Evolutionary conservation across 2,329 filamentous ascomycete species (phyloP), one percentile per base, ranked within the genome.

Genomic region (Alternaria viburni): DNA sequence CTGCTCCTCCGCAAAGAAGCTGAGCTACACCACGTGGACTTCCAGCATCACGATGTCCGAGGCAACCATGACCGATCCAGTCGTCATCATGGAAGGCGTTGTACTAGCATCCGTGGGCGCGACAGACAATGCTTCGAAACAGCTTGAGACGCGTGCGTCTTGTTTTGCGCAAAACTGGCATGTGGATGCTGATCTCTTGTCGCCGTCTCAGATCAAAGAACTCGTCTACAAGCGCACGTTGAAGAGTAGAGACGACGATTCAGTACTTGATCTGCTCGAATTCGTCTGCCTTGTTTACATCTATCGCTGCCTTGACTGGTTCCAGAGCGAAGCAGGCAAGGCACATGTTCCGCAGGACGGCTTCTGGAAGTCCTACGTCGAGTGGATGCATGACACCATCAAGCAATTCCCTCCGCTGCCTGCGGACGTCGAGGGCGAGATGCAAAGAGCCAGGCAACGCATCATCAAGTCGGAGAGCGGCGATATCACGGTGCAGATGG

Each of bases 191-290:
- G 59, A 61, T 32, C 30, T 61, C 13, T 28, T 61, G 8, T 3
- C 46, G 15, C 54, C 54, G 11, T 57, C 46, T 17, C 59, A 61
- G 46, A 52, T 61, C 12, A 61, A 57, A 17, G 46, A 52, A 13
- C 57, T 57, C 26, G 51, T 61, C 15, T 57, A 61, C 26, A 57
- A 52, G 46, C 54, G 54, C 19, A 61, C 59, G 9, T 46, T 61
- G 54, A 52, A 61, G 59, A 61, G 59, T 26, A 61, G 51, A 21
- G 59, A 61, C 26, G 59, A 61, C 15, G 59, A 61, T 9, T 61
- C 59, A 3, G 59, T 61, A 5, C 46, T 61, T 28, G 59, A 61
- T 45, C 54, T 61, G 0, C 59, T 61, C 6, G 59, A 61, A 21
- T 57, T 61, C 6, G 45, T 61, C 17, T 61, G 59, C 21, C 23